These are phyloP conservation scores for Corynespora cassiicola DNA, from an alignment of 2,329 filamentous ascomycete genomes.

Conservation along the genomic window DNA sequence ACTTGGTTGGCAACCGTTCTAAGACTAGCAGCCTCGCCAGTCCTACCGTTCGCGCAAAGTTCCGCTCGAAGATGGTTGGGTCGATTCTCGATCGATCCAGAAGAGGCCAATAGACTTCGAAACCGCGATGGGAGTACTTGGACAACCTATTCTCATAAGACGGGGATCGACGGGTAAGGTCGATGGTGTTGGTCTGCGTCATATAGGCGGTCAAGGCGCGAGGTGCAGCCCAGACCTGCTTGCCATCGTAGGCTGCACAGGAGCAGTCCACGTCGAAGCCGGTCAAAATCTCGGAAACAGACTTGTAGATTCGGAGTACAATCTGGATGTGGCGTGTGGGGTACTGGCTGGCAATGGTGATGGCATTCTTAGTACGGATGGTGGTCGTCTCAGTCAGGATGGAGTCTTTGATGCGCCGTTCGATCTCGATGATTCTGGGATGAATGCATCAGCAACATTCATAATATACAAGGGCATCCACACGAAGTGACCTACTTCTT, in stretches of 20 bases:
- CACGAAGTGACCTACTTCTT: no score
- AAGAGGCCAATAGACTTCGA: constrained; percentile 81
- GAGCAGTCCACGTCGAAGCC: constrained; percentile 90
- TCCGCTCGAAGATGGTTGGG: constrained; percentile 85
- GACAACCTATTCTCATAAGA: constrained; percentile 88
- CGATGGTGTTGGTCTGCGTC: constrained; percentile 81
- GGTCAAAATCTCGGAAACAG: constrained; percentile 81
- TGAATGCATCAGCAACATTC: no score
- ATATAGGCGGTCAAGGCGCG: constrained; percentile 79
- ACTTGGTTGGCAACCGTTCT: constrained; percentile 74
- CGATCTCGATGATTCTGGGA: constrained; percentile 86
- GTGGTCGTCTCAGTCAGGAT: constrained; percentile 84
- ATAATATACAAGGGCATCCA: no score
- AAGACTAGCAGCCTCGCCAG: constrained; percentile 80
- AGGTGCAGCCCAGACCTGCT: constrained; percentile 79
- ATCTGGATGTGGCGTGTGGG: constrained; percentile 86
- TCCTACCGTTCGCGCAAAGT: constrained; percentile 76
- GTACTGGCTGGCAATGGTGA: constrained; percentile 85
- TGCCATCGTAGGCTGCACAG: constrained; percentile 80
- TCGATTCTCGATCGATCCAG: constrained; percentile 79
- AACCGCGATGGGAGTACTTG: constrained; percentile 81
- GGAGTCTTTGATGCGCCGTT: constrained; percentile 74
- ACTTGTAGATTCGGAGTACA: constrained; percentile 84
- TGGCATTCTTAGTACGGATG: constrained; percentile 83
- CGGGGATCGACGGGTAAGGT: constrained; percentile 79